These are phyloP conservation scores for Xylaria cubensis DNA, from an alignment of 495 filamentous ascomycete genomes.

Conservation along the genomic window DNA sequence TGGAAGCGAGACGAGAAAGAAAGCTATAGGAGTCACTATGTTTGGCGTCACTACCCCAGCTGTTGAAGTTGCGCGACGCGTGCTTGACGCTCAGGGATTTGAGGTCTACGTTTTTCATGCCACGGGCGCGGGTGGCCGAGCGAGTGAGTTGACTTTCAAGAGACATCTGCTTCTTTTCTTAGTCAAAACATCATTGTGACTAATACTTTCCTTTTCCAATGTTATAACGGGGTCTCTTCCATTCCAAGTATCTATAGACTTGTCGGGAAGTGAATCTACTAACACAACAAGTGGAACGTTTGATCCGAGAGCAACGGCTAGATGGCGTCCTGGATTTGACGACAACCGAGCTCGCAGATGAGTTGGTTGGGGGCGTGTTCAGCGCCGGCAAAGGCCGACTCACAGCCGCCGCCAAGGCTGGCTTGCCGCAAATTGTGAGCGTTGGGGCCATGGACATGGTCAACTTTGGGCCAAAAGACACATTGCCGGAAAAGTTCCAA, in stretches of 20 bases:
- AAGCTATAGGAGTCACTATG: slow-evolving; percentile 67
- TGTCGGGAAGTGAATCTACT: slow-evolving; percentile 1
- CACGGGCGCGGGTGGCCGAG: slow-evolving; percentile 68
- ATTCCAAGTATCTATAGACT: not conserved
- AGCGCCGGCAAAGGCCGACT: slow-evolving; percentile 61
- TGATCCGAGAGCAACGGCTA: slow-evolving; percentile 58
- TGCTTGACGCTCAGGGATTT: slow-evolving; percentile 49
- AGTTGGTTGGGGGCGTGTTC: slow-evolving; percentile 66
- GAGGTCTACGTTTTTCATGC: slow-evolving; percentile 74
- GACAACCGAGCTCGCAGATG: slow-evolving; percentile 70
- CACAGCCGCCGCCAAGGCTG: slow-evolving; percentile 56
- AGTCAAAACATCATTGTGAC: not conserved
- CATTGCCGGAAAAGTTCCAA: slow-evolving; percentile 57
- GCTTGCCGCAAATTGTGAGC: slow-evolving; percentile 67
- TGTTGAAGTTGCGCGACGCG: slow-evolving; percentile 55
- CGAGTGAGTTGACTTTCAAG: slow-evolving; percentile 35
- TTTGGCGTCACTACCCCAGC: slow-evolving; percentile 75
- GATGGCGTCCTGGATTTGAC: slow-evolving; percentile 73
- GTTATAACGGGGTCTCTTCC: not conserved
- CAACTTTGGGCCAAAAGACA: slow-evolving; percentile 66
- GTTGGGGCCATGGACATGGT: slow-evolving; percentile 73
- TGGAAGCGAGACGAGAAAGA: slow-evolving; percentile 5
- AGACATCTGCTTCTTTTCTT: not conserved
- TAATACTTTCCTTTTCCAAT: not conserved
- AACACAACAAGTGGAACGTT: slow-evolving; percentile 59